Evolutionary conservation across 441 rosid species (phyloP).

Genomic region (Sinapis alba): DNA sequence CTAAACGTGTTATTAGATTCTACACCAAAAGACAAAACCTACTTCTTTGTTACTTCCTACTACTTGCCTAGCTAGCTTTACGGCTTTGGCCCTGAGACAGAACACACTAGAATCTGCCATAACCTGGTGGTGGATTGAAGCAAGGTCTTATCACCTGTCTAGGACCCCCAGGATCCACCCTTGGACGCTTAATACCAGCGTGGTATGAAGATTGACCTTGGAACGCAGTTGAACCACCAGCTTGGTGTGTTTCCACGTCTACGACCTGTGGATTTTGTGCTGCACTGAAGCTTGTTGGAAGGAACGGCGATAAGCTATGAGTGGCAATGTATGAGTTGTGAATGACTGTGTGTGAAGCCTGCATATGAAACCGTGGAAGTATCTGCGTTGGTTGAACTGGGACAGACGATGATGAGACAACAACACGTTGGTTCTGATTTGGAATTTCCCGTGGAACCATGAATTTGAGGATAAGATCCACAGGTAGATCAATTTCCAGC

Average conservation of each 20-base stretch:
- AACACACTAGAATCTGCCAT: slow-evolving; percentile 21
- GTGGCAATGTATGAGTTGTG: background rate
- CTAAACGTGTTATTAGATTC: background rate
- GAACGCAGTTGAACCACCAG: slow-evolving; percentile 17
- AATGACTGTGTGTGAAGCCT: slow-evolving; percentile 10
- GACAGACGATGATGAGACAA: background rate
- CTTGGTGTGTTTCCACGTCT: background rate
- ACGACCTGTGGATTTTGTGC: slow-evolving; percentile 12
- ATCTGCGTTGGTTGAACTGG: slow-evolving; percentile 6
- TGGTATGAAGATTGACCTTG: slow-evolving; percentile 13
- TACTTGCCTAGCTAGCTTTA: background rate
- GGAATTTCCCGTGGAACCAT: slow-evolving; percentile 37
- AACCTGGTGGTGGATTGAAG: slow-evolving; percentile 9
- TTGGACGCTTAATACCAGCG: slow-evolving; percentile 41
- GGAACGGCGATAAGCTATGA: slow-evolving; percentile 5
- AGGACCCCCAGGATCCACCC: slow-evolving; percentile 19
- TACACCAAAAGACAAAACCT: background rate
- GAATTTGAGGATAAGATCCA: slow-evolving; percentile 22
- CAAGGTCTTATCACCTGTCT: slow-evolving; percentile 22
- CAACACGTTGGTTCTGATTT: slow-evolving; percentile 12
- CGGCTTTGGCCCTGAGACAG: background rate
- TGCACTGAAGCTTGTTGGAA: slow-evolving; percentile 15
- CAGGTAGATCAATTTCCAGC: slow-evolving; percentile 37
- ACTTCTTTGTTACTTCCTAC: background rate
- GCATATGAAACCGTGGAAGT: background rate